Base-by-base conservation (phyloP, 2,329 filamentous ascomycete genomes). In the Verticillium alfalfae region DNA sequence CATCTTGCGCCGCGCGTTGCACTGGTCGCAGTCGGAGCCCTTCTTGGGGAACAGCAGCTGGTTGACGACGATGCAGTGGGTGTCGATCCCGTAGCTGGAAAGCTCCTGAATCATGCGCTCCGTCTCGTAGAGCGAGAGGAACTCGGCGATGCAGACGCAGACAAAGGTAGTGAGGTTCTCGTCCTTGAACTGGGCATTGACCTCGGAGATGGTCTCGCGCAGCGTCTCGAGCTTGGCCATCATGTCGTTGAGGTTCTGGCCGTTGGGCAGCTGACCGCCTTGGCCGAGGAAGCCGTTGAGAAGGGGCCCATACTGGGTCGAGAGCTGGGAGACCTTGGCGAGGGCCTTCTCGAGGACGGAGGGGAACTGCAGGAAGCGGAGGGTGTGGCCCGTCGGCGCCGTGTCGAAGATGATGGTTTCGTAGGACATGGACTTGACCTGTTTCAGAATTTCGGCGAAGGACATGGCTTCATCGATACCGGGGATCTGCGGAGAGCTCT, bases 391-490 rank as follows among this genome's bases (percentile, higher is more conserved):
- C 16, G 95, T 99, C 16, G 95, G 95, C 3, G 95, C 95, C 38
- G 95, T 99, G 77, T 99, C 95, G 85, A 99, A 99, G 76, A 99
- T 92, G 79, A 99, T 98, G 71, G 94, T 92, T 77, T 98, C 95
- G 85, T 99, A 99, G 58, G 93, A 96, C 73, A 98, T 90, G 49
- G 92, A 96, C 80, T 98, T 98, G 80, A 99, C 95, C 79, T 99
- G 95, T 79, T 99, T 99, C 71, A 99, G 85, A 66, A 99, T 95
- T 81, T 99, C 95, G 75, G 95, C 95, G 73, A 99, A 99, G 62
- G 93, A 97, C 95, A 99, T 99, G 76, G 95, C 95, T 78, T 99
- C 95, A 75, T 99, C 95, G 65, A 99, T 96, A 78, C 95, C 95
- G 18, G 95, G 95, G 65, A 99, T 99, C 92, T 96, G 69, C 58